A percentile compares a stretch with the other conserved stretches of the same genome.
Evolutionary conservation across 2,329 filamentous ascomycete genomes (phyloP).

Genomic region (Aspergillus pseudotamarii): DNA sequence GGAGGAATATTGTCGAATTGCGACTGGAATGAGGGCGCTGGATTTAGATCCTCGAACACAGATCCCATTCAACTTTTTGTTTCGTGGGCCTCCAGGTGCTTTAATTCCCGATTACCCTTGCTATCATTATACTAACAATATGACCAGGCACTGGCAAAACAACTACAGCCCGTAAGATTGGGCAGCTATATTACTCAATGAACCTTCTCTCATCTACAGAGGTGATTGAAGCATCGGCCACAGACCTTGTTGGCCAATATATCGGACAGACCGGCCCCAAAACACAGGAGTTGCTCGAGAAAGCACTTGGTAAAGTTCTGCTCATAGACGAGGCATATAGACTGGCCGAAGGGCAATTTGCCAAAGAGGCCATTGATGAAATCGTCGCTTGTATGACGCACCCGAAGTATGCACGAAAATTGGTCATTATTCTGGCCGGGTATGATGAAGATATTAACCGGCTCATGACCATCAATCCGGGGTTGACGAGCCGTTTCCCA

Average conservation of each 20-base stretch:
- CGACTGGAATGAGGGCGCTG: slow-evolving; percentile 53
- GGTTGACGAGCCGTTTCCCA: slow-evolving; percentile 67
- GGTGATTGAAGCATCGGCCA: slow-evolving; percentile 68
- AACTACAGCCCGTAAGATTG: slow-evolving; percentile 72
- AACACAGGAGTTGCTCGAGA: slow-evolving; percentile 62
- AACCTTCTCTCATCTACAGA: slow-evolving; percentile 64
- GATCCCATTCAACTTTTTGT: slow-evolving; percentile 70
- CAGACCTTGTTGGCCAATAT: slow-evolving; percentile 69
- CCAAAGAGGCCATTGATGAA: slow-evolving; percentile 58
- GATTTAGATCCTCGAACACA: slow-evolving; percentile 59
- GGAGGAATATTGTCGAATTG: slow-evolving; percentile 57
- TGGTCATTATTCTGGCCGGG: slow-evolving; percentile 70
- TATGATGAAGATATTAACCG: slow-evolving; percentile 64
- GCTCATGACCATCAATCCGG: slow-evolving; percentile 63
- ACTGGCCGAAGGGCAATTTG: slow-evolving; percentile 60
- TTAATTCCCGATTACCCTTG: too few species aligned
- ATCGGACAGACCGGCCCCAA: slow-evolving; percentile 72
- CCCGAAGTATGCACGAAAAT: slow-evolving; percentile 58
- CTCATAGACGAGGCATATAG: slow-evolving; percentile 76
- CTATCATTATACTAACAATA: slow-evolving; percentile 8
- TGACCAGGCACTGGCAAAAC: slow-evolving; percentile 69
- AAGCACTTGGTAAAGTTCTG: slow-evolving; percentile 65
- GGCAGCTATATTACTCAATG: slow-evolving; percentile 74
- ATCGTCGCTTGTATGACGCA: slow-evolving; percentile 59
- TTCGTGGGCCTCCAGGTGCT: slow-evolving; percentile 64